Base-by-base conservation (phyloP, 208 protist species). In the Wallacemonas sp. region DNA sequence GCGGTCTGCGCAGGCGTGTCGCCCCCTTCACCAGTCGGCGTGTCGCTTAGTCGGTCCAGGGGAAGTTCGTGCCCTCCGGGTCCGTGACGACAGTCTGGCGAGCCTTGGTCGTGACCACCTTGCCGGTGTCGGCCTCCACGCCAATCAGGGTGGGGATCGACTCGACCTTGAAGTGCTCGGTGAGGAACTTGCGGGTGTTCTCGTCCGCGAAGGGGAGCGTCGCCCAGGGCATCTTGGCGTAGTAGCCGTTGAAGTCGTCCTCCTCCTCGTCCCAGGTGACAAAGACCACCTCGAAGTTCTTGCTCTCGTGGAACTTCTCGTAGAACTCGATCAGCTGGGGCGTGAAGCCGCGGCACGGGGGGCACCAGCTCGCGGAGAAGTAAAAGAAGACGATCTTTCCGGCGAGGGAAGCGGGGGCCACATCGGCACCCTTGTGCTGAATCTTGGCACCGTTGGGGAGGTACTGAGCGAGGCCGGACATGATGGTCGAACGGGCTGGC, bases 321-420 rank as follows among this genome's bases (percentile, higher is more conserved):
- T 97, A 97, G 64, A 94, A 92, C 31, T 93, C 87, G 26, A 70
- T 67, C 12, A 98, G 87, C 57, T 80, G 65, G 20, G 94, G 94
- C 2, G 94, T 98, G 79, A 97, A 97, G 49, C 72, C 78, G 57
- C 92, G 85, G 87, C 94, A 98, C 31, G 94, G 94, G n/a, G 92
- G 92, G 84, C 94, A 98, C 94, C 94, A 98, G 67, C 91, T 93
- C 31, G 94, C 94, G 29, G 82, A 90, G 74, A 97, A 98, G 78
- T 98, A 98, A 69, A 95, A 84, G 52, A 92, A 87, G 0, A 92
- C 77, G 1, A 72, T 77, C 74, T 95, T 90, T 3, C 79, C 81
- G 28, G 81, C 59, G 48, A 92, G 63, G 31, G 68, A 59, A 8
- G 57, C 23, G 3, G 66, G 20, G 3, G 89, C 70, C 11, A 86